These are phyloP conservation scores for Colletotrichum lindemuthianum DNA, from an alignment of 2,329 filamentous ascomycete species.

Conservation along the genomic window DNA sequence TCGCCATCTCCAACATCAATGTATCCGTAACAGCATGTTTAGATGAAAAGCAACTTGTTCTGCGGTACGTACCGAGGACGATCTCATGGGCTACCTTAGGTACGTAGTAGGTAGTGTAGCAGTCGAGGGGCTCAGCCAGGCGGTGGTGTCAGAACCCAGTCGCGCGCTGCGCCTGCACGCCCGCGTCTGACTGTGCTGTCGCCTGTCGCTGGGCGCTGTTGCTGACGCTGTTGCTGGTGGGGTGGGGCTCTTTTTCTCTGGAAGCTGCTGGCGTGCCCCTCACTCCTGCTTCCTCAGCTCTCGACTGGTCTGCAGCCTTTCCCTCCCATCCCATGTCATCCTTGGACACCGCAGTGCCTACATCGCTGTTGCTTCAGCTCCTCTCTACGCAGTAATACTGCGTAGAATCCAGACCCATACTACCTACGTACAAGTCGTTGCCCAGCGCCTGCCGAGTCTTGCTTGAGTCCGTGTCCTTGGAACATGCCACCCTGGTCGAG, in stretches of 20 bases:
- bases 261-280: slow-evolving; percentile 22
- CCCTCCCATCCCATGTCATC: slow-evolving; percentile 4
- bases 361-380: neutral
- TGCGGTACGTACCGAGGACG: slow-evolving; percentile 30
- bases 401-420: slow-evolving; percentile 24
- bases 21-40: slow-evolving; percentile 27
- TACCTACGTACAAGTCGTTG: slow-evolving; percentile 20
- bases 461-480: neutral
- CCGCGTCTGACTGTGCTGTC: neutral
- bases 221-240: slow-evolving; percentile 28
- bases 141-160: slow-evolving; percentile 21
- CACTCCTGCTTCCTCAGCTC: slow-evolving; percentile 30
- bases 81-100: slow-evolving; percentile 21
- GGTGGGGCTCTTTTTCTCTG: slow-evolving; percentile 21
- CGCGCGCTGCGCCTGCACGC: neutral
- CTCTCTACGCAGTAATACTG: neutral
- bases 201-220: slow-evolving; percentile 11
- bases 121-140: slow-evolving; percentile 29
- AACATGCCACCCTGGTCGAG: slow-evolving; percentile 19
- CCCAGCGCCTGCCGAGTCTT: slow-evolving; percentile 30
- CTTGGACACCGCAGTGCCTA: neutral
- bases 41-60: slow-evolving; percentile 24
- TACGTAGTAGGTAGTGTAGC: slow-evolving; percentile 13
- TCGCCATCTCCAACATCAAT: slow-evolving; percentile 9
- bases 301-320: slow-evolving; percentile 15